Evolutionary conservation across 768 basidiomycete genomes (phyloP).

Genomic region (Boletus coccyginus): DNA sequence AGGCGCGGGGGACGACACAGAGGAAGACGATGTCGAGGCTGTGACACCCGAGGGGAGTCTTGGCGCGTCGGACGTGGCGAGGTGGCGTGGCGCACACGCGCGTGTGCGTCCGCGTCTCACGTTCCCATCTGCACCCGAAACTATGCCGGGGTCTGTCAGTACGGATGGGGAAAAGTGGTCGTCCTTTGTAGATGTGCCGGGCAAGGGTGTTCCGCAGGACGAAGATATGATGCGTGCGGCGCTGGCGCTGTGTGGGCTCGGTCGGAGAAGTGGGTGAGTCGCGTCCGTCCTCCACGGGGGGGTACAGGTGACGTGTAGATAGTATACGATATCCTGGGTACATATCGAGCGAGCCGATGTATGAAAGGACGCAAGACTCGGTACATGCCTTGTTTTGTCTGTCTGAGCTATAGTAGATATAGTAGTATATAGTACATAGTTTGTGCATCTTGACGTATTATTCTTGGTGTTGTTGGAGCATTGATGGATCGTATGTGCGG

Average conservation of each 20-base stretch:
- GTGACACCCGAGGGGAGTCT: constrained; percentile 61
- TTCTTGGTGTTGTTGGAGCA: too few relatives aligned
- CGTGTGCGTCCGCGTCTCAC: constrained; percentile 1
- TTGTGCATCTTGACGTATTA: background rate
- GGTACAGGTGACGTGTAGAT: constrained; percentile 1
- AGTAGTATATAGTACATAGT: background rate
- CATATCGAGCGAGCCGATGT: constrained; percentile 1
- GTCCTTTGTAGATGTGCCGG: background rate
- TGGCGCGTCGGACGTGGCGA: constrained; percentile 36
- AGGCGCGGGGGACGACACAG: constrained; percentile 46
- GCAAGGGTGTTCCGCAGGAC: constrained; percentile 38
- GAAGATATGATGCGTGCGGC: constrained; percentile 73
- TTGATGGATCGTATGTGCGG: background rate
- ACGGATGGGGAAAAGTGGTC: background rate
- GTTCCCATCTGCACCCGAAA: background rate
- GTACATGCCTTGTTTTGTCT: background rate
- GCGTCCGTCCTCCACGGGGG: background rate
- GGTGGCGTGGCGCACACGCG: constrained; percentile 30
- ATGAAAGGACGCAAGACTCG: background rate
- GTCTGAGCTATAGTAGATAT: background rate
- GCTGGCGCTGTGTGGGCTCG: constrained; percentile 59
- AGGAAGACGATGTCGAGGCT: constrained; percentile 62
- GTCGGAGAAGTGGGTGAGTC: constrained; percentile 24
- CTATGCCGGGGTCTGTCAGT: background rate
- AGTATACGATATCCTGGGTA: constrained; percentile 11